Evolutionary conservation across 495 filamentous ascomycete species (phyloP), one percentile per base, ranked within the genome.

Genomic region (Aspergillus asperescens): DNA sequence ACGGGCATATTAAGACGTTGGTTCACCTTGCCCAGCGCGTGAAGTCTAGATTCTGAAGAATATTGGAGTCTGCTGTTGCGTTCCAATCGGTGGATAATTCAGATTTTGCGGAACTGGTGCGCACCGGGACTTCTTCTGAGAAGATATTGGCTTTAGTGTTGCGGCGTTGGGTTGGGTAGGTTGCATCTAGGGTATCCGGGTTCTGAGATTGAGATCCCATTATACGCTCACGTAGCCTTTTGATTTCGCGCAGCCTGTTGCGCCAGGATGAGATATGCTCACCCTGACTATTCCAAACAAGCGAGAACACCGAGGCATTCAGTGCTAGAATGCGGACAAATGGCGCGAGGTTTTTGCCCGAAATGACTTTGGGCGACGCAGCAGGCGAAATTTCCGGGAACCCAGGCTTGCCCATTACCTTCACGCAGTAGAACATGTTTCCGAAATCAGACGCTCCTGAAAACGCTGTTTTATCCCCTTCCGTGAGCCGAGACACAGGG

Each of bases 321-420:
- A 97, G 77, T 1, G 92, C 90, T 6, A 99, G 76, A 55, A 95
- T 86, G 19, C 94, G 86, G 31, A 96, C 85, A 62, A 94, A 95
- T n/a, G 81, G 74, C 5, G 91, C 85, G 4, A 99, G 75, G 5
- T 86, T 84, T 54, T 79, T 80, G 20, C 89, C 81, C 25, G 85
- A 88, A 47, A 99, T 76, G 41, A 96, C 80, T 68, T 96, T 97
- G 5, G 87, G 84, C 49, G 88, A 85, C 8, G 87, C 83, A 0
- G 90, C 90, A 0, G 92, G 87, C 0, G 90, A 96, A 29, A 96
- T 89, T 50, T 90, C 83, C 0, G 93, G 90, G 62, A 96, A 93
- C 0, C 85, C 89, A 3, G 87, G 78, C 44, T 87, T 85, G 67
- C 84, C 86, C 72, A 95, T 81, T 22, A 95, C 82, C 55, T 89